phyloP scores from a whole-genome alignment of 495 filamentous ascomycete genomes.

The Hypoxylon lienhwacheense region DNA sequence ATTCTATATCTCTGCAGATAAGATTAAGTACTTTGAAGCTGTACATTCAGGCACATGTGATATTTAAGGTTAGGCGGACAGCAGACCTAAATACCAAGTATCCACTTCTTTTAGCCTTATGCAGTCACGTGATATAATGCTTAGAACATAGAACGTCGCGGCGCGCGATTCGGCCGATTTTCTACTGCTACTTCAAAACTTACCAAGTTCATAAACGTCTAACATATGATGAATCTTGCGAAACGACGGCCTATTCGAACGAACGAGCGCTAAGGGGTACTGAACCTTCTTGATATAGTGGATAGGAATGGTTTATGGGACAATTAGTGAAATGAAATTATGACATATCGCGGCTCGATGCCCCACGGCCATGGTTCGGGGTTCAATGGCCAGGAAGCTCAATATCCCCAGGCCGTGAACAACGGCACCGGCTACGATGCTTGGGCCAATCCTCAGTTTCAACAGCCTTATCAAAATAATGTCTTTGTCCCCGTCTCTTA shows the following conservation, averaged over 20 bases:
- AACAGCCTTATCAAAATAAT: conserved; percentile 24
- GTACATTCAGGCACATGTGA: not conserved
- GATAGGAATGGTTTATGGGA: conserved; percentile 18
- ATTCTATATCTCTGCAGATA: too few species aligned
- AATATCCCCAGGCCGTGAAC: conserved; percentile 32
- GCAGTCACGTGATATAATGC: conserved; percentile 19
- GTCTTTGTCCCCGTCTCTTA: conserved; percentile 14
- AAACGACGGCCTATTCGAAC: not conserved
- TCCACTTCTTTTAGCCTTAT: not conserved
- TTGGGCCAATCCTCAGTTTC: conserved; percentile 32
- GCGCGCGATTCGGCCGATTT: conserved; percentile 20
- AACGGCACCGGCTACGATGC: conserved; percentile 24
- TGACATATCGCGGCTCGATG: conserved; percentile 49
- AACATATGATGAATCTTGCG: not conserved
- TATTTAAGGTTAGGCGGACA: too few species aligned
- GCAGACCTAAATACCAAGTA: not conserved
- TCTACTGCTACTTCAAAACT: conserved; percentile 1
- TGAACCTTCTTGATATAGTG: not conserved
- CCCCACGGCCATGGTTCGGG: conserved; percentile 47
- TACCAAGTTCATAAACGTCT: not conserved
- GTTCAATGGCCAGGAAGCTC: conserved; percentile 45
- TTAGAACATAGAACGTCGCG: conserved; percentile 25
- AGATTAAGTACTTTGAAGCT: not conserved
- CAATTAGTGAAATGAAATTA: conserved; percentile 38
- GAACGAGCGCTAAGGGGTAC: not conserved